Evolutionary conservation across 2,329 filamentous ascomycete genomes (phyloP), one percentile per base, ranked within the genome.

Genomic region (Fusarium sp.): DNA sequence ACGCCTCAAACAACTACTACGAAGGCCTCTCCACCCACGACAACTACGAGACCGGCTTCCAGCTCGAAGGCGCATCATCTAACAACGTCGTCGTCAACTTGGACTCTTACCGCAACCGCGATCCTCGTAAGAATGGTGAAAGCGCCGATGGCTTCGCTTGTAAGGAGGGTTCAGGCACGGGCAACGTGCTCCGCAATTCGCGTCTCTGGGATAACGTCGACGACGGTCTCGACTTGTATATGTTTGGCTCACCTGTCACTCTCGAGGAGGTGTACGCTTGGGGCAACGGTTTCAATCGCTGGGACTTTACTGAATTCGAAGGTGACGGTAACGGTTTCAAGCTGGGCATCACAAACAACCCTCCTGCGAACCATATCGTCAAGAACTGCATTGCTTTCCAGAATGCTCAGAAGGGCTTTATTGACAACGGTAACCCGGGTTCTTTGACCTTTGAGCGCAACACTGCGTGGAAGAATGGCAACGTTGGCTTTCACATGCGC

Each of bases 151-250:
- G 84, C 2, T 83, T 85, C 46, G 84, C 79, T 3, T 81, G 80
- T 72, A 86, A 86, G 71, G 79, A 82, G 46, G 84, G 84, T 9
- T 77, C 74, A 2, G 84, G 84, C 5, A 78, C 78, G 21, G 84
- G 84, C 11, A 86, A 86, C 53, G 67, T 82, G 2, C 68, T 85
- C 9, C 79, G 80, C 28, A 82, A 82, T 8, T 81, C 82, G 0
- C 79, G 84, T 20, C 77, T 85, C 1, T 86, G 82, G 82, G 80
- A 86, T 55, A 86, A 86, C 32, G 84, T 85, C 9, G 84, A 86
- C 41, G 84, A 86, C 55, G 84, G 84, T 27, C 66, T 77, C 0
- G 75, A 77, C 14, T 41, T 77, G 3, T 77, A 27, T 41, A 70
- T 74, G 59, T 85, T 84, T 63, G 80, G 78, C 55, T 82, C 80